These are phyloP conservation scores for Euphorbia schlechtendalii DNA, from an alignment of 441 rosid species.

Conservation along the genomic window DNA sequence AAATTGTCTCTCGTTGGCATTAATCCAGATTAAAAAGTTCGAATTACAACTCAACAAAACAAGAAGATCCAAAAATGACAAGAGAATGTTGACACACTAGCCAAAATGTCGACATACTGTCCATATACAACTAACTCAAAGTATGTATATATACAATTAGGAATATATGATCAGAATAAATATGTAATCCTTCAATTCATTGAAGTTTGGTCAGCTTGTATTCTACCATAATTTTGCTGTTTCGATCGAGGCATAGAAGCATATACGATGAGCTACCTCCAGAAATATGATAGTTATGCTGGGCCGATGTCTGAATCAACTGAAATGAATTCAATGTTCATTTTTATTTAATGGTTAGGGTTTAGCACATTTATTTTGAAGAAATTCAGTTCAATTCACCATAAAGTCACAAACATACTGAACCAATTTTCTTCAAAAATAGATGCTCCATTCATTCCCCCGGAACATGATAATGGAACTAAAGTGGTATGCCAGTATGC, in stretches of 20 bases:
- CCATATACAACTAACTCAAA: neutral
- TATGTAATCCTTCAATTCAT: neutral
- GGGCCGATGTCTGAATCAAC: neutral
- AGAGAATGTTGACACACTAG: slow-evolving; percentile 21
- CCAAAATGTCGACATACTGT: slow-evolving; percentile 15
- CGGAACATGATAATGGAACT: no score
- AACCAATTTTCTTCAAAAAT: no score
- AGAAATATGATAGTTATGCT: neutral
- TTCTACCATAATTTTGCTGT: no score
- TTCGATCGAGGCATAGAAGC: no score
- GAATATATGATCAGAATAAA: neutral
- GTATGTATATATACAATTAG: neutral
- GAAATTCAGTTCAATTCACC: no score
- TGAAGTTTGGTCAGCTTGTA: no score
- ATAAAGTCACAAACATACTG: no score
- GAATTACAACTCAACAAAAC: no score
- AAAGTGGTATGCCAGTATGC: no score
- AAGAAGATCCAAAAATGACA: slow-evolving; percentile 18
- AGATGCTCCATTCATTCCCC: no score
- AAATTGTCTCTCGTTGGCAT: slow-evolving; percentile 48
- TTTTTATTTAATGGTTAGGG: neutral
- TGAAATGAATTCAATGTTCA: neutral
- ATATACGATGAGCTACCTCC: neutral
- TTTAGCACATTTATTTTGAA: no score
- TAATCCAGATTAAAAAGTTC: neutral